phyloP scores from a whole-genome alignment of 2,329 filamentous ascomycete genomes.

The Mycogone perniciosa region DNA sequence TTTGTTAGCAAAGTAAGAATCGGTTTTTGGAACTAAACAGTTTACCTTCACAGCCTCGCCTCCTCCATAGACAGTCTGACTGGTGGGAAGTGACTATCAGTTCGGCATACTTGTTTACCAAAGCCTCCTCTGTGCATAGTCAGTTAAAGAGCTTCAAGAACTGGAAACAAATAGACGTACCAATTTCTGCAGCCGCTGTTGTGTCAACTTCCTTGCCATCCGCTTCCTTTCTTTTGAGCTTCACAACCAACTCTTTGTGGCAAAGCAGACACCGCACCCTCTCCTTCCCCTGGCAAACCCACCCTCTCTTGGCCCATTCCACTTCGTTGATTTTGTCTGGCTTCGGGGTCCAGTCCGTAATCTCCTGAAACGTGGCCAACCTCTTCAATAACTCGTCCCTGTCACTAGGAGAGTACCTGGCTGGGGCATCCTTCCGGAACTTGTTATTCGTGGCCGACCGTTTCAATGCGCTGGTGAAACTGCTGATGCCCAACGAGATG shows the following conservation, averaged over 20 bases:
- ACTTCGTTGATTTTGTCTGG: slow-evolving; percentile 80
- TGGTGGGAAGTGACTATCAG: slow-evolving; percentile 70
- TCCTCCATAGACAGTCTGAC: slow-evolving; percentile 79
- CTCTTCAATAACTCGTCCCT: slow-evolving; percentile 74
- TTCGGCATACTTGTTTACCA: slow-evolving; percentile 70
- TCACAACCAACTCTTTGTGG: slow-evolving; percentile 75
- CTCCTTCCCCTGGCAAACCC: slow-evolving; percentile 78
- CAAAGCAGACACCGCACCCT: slow-evolving; percentile 83
- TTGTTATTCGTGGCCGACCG: slow-evolving; percentile 18
- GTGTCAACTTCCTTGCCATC: slow-evolving; percentile 50
- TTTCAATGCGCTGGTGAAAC: background rate
- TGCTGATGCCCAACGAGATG: background rate
- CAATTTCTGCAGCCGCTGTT: slow-evolving; percentile 54
- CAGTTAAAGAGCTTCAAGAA: slow-evolving; percentile 9
- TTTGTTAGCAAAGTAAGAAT: slow-evolving; percentile 5
- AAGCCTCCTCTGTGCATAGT: slow-evolving; percentile 44
- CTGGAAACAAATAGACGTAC: slow-evolving; percentile 19
- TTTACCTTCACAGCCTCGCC: slow-evolving; percentile 77
- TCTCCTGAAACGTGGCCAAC: slow-evolving; percentile 80
- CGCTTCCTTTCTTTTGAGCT: slow-evolving; percentile 56
- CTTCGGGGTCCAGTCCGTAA: slow-evolving; percentile 91
- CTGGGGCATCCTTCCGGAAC: slow-evolving; percentile 23
- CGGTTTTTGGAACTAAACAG: slow-evolving; percentile 15
- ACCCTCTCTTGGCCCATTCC: slow-evolving; percentile 90
- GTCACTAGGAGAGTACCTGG: slow-evolving; percentile 82